These are phyloP conservation scores for Brachypodium distachyon DNA, from an alignment of 202 grass and related monocot genomes.

Conservation along the genomic window DNA sequence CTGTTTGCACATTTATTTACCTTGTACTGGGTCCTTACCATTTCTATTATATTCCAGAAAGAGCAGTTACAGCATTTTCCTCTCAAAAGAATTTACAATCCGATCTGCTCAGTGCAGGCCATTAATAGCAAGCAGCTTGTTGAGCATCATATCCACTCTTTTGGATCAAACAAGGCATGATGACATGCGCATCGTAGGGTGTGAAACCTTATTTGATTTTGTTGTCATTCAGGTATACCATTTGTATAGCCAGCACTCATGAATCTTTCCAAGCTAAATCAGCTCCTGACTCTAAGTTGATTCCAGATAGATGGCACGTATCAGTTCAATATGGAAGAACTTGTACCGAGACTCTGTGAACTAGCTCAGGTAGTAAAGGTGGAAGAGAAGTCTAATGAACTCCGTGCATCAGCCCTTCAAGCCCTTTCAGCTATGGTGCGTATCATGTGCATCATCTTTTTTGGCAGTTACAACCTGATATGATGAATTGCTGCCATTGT, in stretches of 20 bases:
- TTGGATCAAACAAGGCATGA: slow-evolving; percentile 51
- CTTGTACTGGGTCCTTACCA: background rate
- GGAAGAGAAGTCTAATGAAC: slow-evolving; percentile 19
- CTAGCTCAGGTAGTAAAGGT: slow-evolving; percentile 36
- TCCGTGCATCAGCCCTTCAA: slow-evolving; percentile 44
- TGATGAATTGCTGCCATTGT: background rate
- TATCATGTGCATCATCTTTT: background rate
- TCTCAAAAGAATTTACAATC: background rate
- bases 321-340: slow-evolving; percentile 57
- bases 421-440: slow-evolving; percentile 63
- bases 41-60: background rate
- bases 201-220: slow-evolving; percentile 54
- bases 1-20: background rate
- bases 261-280: background rate
- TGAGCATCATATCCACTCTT: slow-evolving; percentile 39
- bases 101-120: slow-evolving; percentile 32
- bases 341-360: slow-evolving; percentile 50
- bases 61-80: background rate
- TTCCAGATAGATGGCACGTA: slow-evolving; percentile 51
- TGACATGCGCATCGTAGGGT: slow-evolving; percentile 44
- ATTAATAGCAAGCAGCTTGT: slow-evolving; percentile 45
- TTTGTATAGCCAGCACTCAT: background rate
- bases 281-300: background rate
- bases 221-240: slow-evolving; percentile 37
- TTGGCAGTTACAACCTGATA: background rate